Base-by-base conservation (phyloP, 805 yeast genomes). In the Lipomyces mesembrius region DNA sequence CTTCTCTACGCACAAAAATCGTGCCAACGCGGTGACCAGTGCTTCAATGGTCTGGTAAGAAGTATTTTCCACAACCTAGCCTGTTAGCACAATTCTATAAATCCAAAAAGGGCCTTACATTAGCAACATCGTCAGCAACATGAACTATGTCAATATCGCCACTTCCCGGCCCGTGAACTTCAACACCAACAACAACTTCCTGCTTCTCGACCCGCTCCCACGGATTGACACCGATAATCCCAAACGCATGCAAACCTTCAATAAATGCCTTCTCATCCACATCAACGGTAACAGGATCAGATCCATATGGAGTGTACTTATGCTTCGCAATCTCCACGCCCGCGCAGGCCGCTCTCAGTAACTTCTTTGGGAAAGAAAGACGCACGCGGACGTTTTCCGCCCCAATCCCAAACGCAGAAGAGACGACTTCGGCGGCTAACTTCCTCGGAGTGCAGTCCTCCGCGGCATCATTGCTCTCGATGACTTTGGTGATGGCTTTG, bases 1-100 rank as follows among this genome's bases (percentile, higher is more conserved):
- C 2, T 71, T 70, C 52, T 80, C 76, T 65, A 82, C 81, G 49
- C 85, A 79, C 2, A 88, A 79, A 58, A 85, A 75, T 69, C 87
- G 87, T 2, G 91, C 88, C 34, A 91, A 88, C 11, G 87, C 84
- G 66, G 87, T 84, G 2, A 91, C 96, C 58, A 95, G 82, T 0
- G 98, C 97, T 76, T 95, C 99, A 1, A 95, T 96, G 0, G 99
- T 95, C 74, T 91, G 89, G 80, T 91, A 95, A 69, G 87, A 86
- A 1, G 97, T 84, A n/a, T 75, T 75, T 74, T 90, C 96, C n/a
- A 92, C 90, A 73, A 20, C 29, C 43, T 56, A 12, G 34, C 35
- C 32, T 20, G 22, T 56, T 22, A 20, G 59, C 27, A 25, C 59
- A 12, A 11, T 32, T 37, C n/a, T 37, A 52, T 8, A 17, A 12